Conservation (phyloP, 1,284 basidiomycete genomes). For the Fomitiporia mediterranea region DNA sequence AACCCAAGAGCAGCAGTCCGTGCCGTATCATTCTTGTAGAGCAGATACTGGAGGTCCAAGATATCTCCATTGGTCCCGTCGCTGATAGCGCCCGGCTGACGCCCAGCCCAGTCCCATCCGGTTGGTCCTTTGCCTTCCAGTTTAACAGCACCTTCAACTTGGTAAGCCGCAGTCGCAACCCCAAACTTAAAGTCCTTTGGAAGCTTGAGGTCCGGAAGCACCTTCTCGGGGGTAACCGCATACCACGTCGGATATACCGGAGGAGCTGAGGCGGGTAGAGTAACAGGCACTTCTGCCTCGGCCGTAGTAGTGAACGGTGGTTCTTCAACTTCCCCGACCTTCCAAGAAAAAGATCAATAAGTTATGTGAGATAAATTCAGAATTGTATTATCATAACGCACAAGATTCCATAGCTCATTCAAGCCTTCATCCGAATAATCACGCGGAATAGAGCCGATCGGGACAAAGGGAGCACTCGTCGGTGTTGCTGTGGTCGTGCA, state of each 20-base stretch:
- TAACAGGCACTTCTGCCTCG: conserved; percentile 34
- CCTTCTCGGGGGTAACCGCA: conserved; percentile 36
- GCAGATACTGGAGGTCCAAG: conserved; percentile 42
- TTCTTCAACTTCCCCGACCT: conserved; percentile 41
- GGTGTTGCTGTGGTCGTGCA: not conserved
- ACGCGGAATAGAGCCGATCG: conserved; percentile 35
- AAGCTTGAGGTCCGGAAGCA: conserved; percentile 38
- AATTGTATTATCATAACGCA: conserved; percentile 23
- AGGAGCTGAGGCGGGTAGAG: conserved; percentile 39
- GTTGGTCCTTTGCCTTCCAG: conserved; percentile 45
- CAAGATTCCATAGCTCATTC: conserved; percentile 40
- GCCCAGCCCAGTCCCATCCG: conserved; percentile 45
- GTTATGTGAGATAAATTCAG: not conserved
- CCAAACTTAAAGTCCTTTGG: conserved; percentile 42
- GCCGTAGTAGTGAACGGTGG: conserved; percentile 43
- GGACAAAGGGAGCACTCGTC: conserved; percentile 29
- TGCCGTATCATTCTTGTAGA: conserved; percentile 45
- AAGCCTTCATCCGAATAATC: conserved; percentile 37
- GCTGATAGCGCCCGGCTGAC: conserved; percentile 35
- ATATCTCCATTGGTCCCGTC: conserved; percentile 36
- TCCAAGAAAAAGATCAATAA: not conserved
- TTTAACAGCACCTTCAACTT: conserved; percentile 45
- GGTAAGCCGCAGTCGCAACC: conserved; percentile 44
- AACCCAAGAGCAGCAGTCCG: conserved; percentile 43
- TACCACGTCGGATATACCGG: conserved; percentile 42